Evolutionary conservation across 805 yeast genomes (phyloP).

Genomic region (Sungouiella blattae): DNA sequence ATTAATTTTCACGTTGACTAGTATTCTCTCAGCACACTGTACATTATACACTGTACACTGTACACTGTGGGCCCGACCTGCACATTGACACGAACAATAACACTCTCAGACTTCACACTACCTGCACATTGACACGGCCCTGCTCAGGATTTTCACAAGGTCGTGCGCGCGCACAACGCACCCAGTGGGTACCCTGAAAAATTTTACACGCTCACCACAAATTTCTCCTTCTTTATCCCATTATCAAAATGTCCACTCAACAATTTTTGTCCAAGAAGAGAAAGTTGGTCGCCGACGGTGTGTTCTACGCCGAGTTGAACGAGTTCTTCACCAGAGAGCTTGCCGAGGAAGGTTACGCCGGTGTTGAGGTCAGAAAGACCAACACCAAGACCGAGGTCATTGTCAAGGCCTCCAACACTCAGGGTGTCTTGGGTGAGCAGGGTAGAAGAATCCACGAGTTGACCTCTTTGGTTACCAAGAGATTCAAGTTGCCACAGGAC

Average conservation of each 20-base stretch:
- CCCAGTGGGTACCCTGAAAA: too few relatives aligned
- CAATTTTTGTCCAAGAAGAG: constrained; percentile 87
- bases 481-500: constrained; percentile 95
- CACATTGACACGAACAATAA: too few relatives aligned
- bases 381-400: constrained; percentile 97
- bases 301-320: constrained; percentile 99
- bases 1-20: too few relatives aligned
- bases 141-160: too few relatives aligned
- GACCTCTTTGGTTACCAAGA: constrained; percentile 95
- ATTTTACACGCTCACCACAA: constrained; percentile 2
- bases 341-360: constrained; percentile 99
- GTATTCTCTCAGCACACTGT: too few relatives aligned
- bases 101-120: too few relatives aligned
- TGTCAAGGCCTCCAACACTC: constrained; percentile 98
- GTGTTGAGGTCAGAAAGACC: constrained; percentile 98
- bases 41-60: too few relatives aligned
- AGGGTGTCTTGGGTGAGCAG: constrained; percentile 97
- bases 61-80: too few relatives aligned
- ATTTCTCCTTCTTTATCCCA: constrained; percentile 3
- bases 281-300: constrained; percentile 99
- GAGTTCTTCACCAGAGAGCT: constrained; percentile 99
- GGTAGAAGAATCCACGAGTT: constrained; percentile 99
- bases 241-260: constrained; percentile 22
- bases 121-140: too few relatives aligned
- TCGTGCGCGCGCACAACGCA: too few relatives aligned